phyloP scores from a whole-genome alignment of 139 green algal genomes.

The Chlamydomonas urium region DNA sequence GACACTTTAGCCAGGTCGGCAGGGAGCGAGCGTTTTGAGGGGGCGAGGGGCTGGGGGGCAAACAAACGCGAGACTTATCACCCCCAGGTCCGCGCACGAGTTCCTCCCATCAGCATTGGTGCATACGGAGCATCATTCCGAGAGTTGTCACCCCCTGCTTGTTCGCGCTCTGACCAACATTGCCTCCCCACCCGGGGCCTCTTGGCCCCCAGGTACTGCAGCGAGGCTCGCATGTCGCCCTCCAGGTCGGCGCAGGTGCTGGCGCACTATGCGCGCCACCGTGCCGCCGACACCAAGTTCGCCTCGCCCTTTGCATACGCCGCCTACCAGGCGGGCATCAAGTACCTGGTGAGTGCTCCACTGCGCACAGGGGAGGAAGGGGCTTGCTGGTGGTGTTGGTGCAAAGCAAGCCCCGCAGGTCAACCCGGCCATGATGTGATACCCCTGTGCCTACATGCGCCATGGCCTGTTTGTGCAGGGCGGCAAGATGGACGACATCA shows the following conservation, averaged over 20 bases:
- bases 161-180: no score
- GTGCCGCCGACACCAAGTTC: constrained; percentile 59
- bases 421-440: not conserved
- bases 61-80: no score
- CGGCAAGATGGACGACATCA: constrained; percentile 83
- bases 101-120: no score
- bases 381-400: not conserved
- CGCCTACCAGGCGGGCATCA: constrained; percentile 43
- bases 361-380: no score
- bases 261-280: constrained; percentile 49
- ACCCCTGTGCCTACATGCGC: constrained; percentile 38
- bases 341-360: constrained; percentile 8
- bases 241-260: constrained; percentile 37
- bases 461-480: constrained; percentile 16
- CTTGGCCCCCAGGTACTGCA: constrained; percentile 43
- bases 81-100: no score
- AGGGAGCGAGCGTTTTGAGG: no score
- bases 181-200: no score
- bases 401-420: not conserved
- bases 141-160: no score
- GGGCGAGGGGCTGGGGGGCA: no score
- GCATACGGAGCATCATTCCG: no score
- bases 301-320: constrained; percentile 77
- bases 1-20: no score
- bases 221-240: constrained; percentile 29